Percentiles rank a stretch among this genome's conserved stretches.
Evolutionary conservation across 2,329 filamentous ascomycete genomes (phyloP).

Genomic region (Penicillium sp.): DNA sequence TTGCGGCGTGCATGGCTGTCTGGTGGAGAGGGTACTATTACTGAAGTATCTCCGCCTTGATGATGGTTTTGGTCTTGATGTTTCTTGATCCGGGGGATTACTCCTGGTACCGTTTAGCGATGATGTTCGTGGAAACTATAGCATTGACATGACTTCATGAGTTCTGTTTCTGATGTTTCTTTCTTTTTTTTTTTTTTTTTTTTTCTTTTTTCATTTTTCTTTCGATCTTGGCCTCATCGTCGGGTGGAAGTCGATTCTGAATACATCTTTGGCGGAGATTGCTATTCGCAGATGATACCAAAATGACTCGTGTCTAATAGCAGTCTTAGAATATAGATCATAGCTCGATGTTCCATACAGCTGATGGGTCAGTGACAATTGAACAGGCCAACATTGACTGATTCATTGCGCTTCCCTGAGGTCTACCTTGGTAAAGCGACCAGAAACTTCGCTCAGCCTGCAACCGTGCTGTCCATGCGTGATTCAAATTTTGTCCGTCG

Average conservation of each 20-base stretch:
- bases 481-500: too few species aligned
- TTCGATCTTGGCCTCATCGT: not conserved
- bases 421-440: too few species aligned
- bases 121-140: not conserved
- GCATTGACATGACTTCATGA: conserved; percentile 1
- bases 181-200: not conserved
- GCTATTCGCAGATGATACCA: too few species aligned
- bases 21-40: conserved; percentile 83
- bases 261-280: not conserved
- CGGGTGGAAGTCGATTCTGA: not conserved
- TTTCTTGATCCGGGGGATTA: not conserved
- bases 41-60: conserved; percentile 12
- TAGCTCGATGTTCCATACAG: too few species aligned
- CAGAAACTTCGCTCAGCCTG: too few species aligned
- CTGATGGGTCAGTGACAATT: too few species aligned
- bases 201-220: not conserved
- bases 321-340: too few species aligned
- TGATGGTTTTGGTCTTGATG: not conserved
- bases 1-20: conserved; percentile 85
- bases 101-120: not conserved
- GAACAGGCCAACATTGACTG: too few species aligned
- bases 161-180: not conserved
- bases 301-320: too few species aligned
- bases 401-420: too few species aligned
- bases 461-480: too few species aligned